Evolutionary conservation across 23 red algal genomes (phyloP).

Genomic region (Agarophyton chilense): DNA sequence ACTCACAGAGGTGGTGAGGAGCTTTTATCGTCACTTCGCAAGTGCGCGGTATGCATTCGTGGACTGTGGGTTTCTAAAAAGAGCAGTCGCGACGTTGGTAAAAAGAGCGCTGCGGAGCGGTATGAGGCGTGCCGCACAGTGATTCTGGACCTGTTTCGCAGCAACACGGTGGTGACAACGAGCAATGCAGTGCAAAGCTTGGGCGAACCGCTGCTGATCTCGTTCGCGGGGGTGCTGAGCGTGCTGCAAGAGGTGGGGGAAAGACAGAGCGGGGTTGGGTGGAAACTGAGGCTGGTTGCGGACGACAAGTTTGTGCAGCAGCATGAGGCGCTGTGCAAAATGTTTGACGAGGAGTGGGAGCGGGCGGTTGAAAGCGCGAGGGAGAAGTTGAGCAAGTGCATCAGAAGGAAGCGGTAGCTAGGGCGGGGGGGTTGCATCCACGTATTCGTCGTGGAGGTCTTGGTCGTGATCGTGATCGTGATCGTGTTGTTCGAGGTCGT

Average conservation of each 20-base stretch:
- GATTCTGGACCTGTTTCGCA: slow-evolving; percentile 56
- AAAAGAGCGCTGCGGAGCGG: slow-evolving; percentile 27
- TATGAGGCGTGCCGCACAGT: slow-evolving; percentile 35
- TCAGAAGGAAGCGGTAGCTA: slow-evolving; percentile 13
- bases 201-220: slow-evolving; percentile 39
- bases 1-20: neutral
- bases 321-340: slow-evolving; percentile 11
- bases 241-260: slow-evolving; percentile 52
- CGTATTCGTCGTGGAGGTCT: slow-evolving; percentile 26
- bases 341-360: slow-evolving; percentile 35
- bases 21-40: slow-evolving; percentile 1
- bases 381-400: slow-evolving; percentile 20
- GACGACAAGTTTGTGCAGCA: slow-evolving; percentile 23
- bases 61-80: slow-evolving; percentile 50
- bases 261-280: slow-evolving; percentile 31
- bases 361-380: slow-evolving; percentile 20
- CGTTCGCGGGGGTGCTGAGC: neutral
- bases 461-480: neutral
- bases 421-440: slow-evolving; percentile 51
- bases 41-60: slow-evolving; percentile 28
- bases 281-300: slow-evolving; percentile 19
- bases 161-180: slow-evolving; percentile 2
- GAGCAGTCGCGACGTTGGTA: neutral
- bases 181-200: slow-evolving; percentile 19
- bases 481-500: too few relatives aligned